Evolutionary conservation across 768 basidiomycete genomes (phyloP).

Genomic region (Pleurotus tuoliensis): DNA sequence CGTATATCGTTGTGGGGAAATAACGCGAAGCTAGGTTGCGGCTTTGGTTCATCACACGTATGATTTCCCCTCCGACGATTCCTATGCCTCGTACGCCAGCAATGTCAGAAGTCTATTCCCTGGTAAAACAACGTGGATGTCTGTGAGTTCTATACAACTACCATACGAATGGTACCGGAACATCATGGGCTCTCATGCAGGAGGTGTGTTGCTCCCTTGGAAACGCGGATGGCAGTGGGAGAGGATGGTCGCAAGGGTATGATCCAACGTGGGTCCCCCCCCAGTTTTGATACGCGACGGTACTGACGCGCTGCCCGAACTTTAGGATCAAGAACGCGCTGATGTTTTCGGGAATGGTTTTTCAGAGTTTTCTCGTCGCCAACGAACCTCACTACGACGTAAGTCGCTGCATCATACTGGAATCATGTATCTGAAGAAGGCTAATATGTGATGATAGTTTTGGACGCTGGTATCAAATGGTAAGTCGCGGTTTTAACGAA

Average conservation of each 20-base stretch:
- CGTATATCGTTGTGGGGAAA: neutral
- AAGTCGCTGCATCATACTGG: conserved; percentile 8
- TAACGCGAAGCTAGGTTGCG: conserved; percentile 21
- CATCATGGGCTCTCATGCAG: conserved; percentile 11
- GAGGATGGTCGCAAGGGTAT: conserved; percentile 30
- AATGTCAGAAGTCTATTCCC: conserved; percentile 22
- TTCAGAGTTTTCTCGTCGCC: conserved; percentile 34
- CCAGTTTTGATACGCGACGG: neutral
- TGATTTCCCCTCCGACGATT: conserved; percentile 37
- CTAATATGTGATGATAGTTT: conserved; percentile 19
- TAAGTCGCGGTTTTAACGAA: conserved; percentile 2
- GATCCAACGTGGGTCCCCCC: conserved; percentile 27
- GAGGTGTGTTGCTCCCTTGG: conserved; percentile 36
- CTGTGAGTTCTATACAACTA: conserved; percentile 18
- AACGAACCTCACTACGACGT: conserved; percentile 35
- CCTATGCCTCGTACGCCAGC: conserved; percentile 26
- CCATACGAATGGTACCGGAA: neutral
- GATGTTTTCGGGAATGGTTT: conserved; percentile 33
- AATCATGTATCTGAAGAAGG: neutral
- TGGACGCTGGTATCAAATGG: conserved; percentile 36
- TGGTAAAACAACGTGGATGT: conserved; percentile 35
- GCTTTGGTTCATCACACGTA: conserved; percentile 43
- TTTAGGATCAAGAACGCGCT: conserved; percentile 33
- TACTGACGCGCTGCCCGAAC: neutral
- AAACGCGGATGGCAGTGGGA: conserved; percentile 28